Evolutionary conservation across 805 yeast species (phyloP).

Genomic region (Myxozyma neglecta): DNA sequence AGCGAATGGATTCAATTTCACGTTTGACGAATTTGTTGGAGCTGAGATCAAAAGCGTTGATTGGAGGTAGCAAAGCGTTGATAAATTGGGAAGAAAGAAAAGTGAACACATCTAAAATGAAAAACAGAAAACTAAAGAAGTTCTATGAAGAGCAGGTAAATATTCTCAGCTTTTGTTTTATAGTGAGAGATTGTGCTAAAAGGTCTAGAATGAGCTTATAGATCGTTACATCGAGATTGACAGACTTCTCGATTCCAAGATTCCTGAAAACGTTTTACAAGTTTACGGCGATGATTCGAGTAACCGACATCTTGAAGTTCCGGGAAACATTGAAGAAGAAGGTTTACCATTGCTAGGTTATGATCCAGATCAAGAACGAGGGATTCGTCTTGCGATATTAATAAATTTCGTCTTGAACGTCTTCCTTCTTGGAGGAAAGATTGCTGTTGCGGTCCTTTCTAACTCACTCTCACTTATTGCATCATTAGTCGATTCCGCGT

Average conservation of each 20-base stretch:
- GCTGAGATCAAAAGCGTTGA: slow-evolving; percentile 50
- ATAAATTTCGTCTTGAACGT: slow-evolving; percentile 64
- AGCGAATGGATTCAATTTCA: slow-evolving; percentile 30
- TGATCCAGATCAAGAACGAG: slow-evolving; percentile 47
- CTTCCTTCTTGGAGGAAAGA: slow-evolving; percentile 48
- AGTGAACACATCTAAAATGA: slow-evolving; percentile 34
- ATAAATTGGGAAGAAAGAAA: slow-evolving; percentile 44
- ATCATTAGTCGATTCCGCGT: slow-evolving; percentile 70
- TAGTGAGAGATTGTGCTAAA: slow-evolving; percentile 29
- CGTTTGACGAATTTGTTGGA: slow-evolving; percentile 41
- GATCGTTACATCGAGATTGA: slow-evolving; percentile 62
- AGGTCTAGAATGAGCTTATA: slow-evolving; percentile 58
- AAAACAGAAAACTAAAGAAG: slow-evolving; percentile 40
- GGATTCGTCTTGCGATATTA: slow-evolving; percentile 59
- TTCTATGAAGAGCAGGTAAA: slow-evolving; percentile 58
- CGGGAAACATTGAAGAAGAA: slow-evolving; percentile 61
- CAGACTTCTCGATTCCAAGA: slow-evolving; percentile 65
- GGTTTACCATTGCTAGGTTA: slow-evolving; percentile 51
- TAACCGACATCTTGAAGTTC: slow-evolving; percentile 45
- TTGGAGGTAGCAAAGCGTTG: slow-evolving; percentile 47
- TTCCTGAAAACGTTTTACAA: slow-evolving; percentile 62
- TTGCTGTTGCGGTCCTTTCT: slow-evolving; percentile 59
- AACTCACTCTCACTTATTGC: slow-evolving; percentile 75
- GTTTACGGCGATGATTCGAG: slow-evolving; percentile 53
- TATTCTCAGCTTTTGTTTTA: slow-evolving; percentile 22